Evolutionary conservation across 208 protist genomes (phyloP).

Genomic region (Acanthamoeba triangularis): DNA sequence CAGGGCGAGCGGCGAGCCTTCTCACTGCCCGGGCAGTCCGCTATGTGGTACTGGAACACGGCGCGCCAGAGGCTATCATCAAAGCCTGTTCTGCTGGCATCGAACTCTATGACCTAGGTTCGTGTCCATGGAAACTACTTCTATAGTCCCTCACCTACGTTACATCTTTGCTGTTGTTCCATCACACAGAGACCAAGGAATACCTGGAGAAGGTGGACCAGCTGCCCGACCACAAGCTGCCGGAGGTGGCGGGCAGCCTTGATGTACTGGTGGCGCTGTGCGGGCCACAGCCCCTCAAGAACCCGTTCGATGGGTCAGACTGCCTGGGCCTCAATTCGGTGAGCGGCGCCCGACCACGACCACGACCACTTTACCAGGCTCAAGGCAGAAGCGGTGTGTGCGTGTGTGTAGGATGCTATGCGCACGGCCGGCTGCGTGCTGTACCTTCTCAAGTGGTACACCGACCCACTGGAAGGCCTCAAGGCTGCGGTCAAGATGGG

Average conservation of each 20-base stretch:
- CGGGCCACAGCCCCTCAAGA: background rate
- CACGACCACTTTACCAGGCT: too few species aligned
- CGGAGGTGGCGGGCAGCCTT: background rate
- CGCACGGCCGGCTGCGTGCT: conserved; percentile 34
- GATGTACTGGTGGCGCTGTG: background rate
- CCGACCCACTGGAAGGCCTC: background rate
- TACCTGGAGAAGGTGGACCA: conserved; percentile 31
- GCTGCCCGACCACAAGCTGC: background rate
- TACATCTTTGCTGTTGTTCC: background rate
- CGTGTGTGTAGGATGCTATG: background rate
- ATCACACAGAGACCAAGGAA: background rate
- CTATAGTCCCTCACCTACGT: background rate
- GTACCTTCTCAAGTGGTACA: conserved; percentile 4
- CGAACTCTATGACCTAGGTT: too few species aligned
- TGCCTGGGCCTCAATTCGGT: background rate
- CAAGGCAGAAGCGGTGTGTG: too few species aligned
- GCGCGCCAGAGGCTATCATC: too few species aligned
- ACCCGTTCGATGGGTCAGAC: background rate
- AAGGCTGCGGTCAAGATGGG: background rate
- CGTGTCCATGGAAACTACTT: too few species aligned
- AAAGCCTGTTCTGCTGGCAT: too few species aligned
- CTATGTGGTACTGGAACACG: background rate
- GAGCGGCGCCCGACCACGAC: too few species aligned
- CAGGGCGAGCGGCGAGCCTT: background rate
- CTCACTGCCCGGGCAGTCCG: background rate